Base-by-base conservation (phyloP, 768 basidiomycete species). In the Trichaptum fuscoviolaceum region DNA sequence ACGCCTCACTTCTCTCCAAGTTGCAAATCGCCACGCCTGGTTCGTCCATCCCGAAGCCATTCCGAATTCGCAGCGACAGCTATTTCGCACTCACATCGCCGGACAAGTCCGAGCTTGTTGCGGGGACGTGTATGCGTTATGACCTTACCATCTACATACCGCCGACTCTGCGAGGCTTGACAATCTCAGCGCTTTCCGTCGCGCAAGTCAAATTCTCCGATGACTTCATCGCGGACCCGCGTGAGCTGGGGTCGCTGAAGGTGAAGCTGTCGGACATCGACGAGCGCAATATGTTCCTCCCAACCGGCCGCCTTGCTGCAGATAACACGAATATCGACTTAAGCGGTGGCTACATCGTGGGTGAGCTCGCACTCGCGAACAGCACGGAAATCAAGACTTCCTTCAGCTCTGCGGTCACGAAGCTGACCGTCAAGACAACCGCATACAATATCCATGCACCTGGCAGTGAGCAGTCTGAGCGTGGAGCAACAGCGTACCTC, bases 301-400 rank as follows among this genome's bases (percentile, higher is more conserved):
- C 84, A 5, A 75, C 75, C 67, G 70, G 76, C 34, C 75, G 77
- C 65, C 69, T 88, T 62, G 78, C 73, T 25, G 77, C 84, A 6
- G 73, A 79, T 36, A 68, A 75, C 17, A 68, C 82, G 67, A 67
- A 71, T n/a, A 74, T 86, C 34, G 83, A 85, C 70, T 75, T 84
- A 3, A 80, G 73, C 69, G 75, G 82, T 57, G 87, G 86, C 25
- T 88, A 84, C 82, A 81, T 88, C 62, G 84, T 85, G n/a, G 86
- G 87, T 26, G 84, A 84, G 63, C 80, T 81, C 57, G 73, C 82
- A n/a, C 75, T 84, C 69, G 76, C 79, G 23, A 75, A 81, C 34
- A 73, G 72, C 65, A 78, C 82, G 2, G 69, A 72, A 23, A 74
- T 87, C 68, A 75, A 70, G 17, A 86, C 84, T 0, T 83, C 85